Evolutionary conservation across 345 rosid genomes (phyloP).

Genomic region (Erysimum cheiranthoides): DNA sequence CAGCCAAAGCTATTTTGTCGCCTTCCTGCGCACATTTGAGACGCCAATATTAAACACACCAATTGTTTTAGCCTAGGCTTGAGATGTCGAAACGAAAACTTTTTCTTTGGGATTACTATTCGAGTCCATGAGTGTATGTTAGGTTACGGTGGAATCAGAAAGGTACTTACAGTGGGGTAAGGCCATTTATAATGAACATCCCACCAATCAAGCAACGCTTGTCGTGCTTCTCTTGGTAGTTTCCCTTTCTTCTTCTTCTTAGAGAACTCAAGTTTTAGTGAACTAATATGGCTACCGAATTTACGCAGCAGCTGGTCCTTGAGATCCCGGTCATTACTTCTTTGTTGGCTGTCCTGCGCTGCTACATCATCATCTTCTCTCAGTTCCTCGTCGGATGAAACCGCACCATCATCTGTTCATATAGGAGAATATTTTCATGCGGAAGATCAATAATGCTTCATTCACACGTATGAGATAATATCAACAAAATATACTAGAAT

Average conservation of each 20-base stretch:
- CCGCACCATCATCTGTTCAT: constrained; percentile 58
- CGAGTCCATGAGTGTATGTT: not conserved
- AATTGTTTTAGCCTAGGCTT: not conserved
- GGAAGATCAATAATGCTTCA: not conserved
- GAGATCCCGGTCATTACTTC: constrained; percentile 65
- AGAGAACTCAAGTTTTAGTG: constrained; percentile 73
- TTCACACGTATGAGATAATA: not conserved
- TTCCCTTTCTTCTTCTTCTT: constrained; percentile 91
- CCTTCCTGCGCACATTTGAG: constrained; percentile 55
- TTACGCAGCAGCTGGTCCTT: constrained; percentile 66
- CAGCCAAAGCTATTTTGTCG: constrained; percentile 72
- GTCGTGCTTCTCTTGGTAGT: constrained; percentile 81
- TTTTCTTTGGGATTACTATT: not conserved
- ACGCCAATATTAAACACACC: not conserved
- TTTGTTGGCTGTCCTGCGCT: constrained; percentile 51
- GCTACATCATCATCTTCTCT: constrained; percentile 63
- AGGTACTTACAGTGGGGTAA: constrained; percentile 70
- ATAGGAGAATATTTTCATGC: not conserved
- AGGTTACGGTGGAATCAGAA: not conserved
- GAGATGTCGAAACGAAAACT: not conserved
- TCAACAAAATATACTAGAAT: not conserved
- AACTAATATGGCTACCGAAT: constrained; percentile 75
- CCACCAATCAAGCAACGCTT: constrained; percentile 81
- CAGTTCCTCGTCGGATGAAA: constrained; percentile 70
- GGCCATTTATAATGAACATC: constrained; percentile 82